Percentiles rank a stretch among this genome's conserved stretches.
Conservation (phyloP, 2,329 filamentous ascomycete genomes). For the Davidsoniella neocaledoniae region DNA sequence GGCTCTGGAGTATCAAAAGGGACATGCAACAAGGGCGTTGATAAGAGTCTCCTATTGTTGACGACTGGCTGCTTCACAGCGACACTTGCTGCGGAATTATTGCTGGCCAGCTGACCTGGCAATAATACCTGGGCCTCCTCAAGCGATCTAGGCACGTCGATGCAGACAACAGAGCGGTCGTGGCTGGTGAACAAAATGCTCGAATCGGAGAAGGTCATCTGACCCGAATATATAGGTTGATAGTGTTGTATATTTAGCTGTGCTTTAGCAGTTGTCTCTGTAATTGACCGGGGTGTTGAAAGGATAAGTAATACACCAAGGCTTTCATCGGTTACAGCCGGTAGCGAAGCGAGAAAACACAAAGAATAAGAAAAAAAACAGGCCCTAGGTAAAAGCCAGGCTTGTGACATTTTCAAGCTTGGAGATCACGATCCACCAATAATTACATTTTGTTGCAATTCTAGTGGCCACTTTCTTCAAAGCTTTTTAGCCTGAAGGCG, state of each 20-base stretch:
- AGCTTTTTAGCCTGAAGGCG: too few relatives aligned
- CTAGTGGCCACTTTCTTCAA: not conserved
- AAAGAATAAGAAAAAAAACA: too few relatives aligned
- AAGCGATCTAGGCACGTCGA: conserved; percentile 56
- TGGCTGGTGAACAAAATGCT: conserved; percentile 21
- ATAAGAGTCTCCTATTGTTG: conserved; percentile 23
- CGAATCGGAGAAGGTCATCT: conserved; percentile 8
- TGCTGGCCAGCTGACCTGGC: conserved; percentile 19
- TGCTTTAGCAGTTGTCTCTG: not conserved
- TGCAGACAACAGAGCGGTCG: conserved; percentile 32
- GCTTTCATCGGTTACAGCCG: conserved; percentile 9
- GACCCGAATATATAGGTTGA: not conserved
- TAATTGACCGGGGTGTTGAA: not conserved
- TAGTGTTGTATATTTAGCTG: not conserved
- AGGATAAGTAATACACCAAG: not conserved
- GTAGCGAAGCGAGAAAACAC: not conserved
- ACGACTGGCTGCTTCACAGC: conserved; percentile 16
- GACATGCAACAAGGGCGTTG: conserved; percentile 16
- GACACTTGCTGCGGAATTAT: too few relatives aligned
- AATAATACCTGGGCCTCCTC: conserved; percentile 42
- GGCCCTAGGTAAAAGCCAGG: too few relatives aligned
- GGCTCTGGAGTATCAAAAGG: conserved; percentile 5
- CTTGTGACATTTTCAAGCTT: not conserved
- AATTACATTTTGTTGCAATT: not conserved
- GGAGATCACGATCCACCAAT: not conserved